These are phyloP conservation scores for Neurospora sp. DNA, from an alignment of 2,329 filamentous ascomycete genomes.

Conservation along the genomic window DNA sequence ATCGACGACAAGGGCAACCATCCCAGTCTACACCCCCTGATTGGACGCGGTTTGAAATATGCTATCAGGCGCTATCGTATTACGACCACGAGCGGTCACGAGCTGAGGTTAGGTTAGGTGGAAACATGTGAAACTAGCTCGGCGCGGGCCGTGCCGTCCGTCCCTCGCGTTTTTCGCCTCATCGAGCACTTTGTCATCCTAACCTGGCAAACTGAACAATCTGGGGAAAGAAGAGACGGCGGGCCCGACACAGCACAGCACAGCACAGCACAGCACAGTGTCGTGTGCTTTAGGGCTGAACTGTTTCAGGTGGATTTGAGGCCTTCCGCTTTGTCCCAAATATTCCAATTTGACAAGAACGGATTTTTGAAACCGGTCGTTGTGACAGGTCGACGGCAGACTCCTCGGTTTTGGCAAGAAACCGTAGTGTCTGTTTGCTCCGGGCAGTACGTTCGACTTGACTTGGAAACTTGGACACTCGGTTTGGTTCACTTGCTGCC, in stretches of 20 bases:
- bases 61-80: not conserved
- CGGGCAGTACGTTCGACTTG: not conserved
- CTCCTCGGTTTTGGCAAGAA: not conserved
- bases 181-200: not conserved
- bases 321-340: not conserved
- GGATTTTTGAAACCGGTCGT: not conserved
- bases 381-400: not conserved
- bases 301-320: not conserved
- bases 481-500: not conserved
- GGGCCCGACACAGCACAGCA: not conserved
- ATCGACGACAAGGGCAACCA: not conserved
- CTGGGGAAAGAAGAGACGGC: not conserved
- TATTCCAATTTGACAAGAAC: not conserved
- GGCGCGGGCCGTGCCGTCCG: not conserved
- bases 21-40: not conserved
- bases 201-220: not conserved
- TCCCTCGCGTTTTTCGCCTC: not conserved
- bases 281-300: not conserved
- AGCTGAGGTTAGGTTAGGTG: not conserved
- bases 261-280: not conserved
- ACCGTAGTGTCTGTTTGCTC: not conserved
- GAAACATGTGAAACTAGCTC: not conserved
- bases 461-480: not conserved
- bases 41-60: not conserved
- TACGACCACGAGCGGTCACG: not conserved